Evolutionary conservation across 2,329 filamentous ascomycete species (phyloP).

Genomic region (Lecanicillium sp.): DNA sequence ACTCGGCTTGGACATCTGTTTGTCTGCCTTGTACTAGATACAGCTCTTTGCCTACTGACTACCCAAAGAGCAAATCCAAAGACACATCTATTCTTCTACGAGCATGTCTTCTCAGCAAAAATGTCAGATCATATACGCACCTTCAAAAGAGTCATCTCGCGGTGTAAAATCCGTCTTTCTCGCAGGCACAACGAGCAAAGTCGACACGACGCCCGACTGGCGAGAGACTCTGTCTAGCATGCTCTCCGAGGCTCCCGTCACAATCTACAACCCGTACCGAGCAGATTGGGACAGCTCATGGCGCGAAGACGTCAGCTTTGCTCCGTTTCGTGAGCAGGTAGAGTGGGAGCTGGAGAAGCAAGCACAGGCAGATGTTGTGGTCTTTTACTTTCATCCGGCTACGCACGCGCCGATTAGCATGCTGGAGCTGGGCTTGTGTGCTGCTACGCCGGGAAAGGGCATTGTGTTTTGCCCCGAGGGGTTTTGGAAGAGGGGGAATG

Average conservation of each 20-base stretch:
- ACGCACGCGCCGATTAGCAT: conserved; percentile 46
- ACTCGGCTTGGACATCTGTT: too few relatives aligned
- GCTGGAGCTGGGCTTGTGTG: conserved; percentile 48
- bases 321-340: conserved; percentile 41
- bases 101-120: not conserved
- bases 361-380: conserved; percentile 38
- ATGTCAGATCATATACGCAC: conserved; percentile 22
- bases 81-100: not conserved
- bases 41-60: too few relatives aligned
- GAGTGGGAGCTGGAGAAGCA: conserved; percentile 50
- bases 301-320: conserved; percentile 34
- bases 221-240: conserved; percentile 30
- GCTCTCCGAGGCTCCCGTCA: conserved; percentile 37
- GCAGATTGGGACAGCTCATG: conserved; percentile 43
- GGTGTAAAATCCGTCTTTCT: conserved; percentile 38
- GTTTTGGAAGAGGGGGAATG: conserved; percentile 49
- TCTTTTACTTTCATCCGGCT: conserved; percentile 43
- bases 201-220: conserved; percentile 34
- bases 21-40: too few relatives aligned
- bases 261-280: conserved; percentile 46
- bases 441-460: conserved; percentile 27
- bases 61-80: not conserved
- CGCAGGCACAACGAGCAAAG: conserved; percentile 44
- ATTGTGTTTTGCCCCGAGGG: conserved; percentile 41
- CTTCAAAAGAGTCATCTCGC: conserved; percentile 12